Conservation (phyloP, 306 rosid species). For the Cucurbita moschata region DNA sequence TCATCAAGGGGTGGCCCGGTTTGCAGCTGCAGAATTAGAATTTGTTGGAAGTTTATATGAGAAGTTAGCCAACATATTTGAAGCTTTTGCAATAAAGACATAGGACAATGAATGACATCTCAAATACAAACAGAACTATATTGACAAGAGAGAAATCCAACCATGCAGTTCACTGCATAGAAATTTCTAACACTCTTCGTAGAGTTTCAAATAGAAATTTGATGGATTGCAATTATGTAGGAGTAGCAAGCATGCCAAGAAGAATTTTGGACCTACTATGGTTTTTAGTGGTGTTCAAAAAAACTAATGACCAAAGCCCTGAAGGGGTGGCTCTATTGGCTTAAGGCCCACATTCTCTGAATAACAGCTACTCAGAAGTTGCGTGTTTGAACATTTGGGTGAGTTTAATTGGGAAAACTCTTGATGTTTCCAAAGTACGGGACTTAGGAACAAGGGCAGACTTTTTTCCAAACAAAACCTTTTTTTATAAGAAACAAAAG, state of each 20-base stretch:
- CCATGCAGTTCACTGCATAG: neutral
- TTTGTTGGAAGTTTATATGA: slow-evolving; percentile 7
- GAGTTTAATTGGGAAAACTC: neutral
- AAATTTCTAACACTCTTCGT: neutral
- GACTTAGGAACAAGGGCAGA: neutral
- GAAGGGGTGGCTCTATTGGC: neutral
- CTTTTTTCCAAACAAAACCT: neutral
- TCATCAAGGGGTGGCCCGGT: slow-evolving; percentile 92
- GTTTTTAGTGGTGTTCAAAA: neutral
- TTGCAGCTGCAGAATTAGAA: slow-evolving; percentile 62
- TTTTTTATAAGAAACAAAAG: too few relatives aligned
- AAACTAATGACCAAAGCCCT: neutral
- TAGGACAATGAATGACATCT: neutral
- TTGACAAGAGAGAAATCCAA: neutral
- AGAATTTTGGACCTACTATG: neutral
- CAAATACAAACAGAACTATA: neutral
- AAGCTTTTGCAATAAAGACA: neutral
- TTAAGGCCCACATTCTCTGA: neutral
- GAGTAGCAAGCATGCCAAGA: neutral
- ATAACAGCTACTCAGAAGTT: neutral
- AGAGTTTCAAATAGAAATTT: neutral
- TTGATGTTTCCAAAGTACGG: neutral
- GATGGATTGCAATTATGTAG: neutral
- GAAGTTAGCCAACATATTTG: slow-evolving; percentile 6
- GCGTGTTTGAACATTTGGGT: neutral